phyloP scores from a whole-genome alignment of 192 early-diverging fungal species.

The Pilobolus umbonatus region DNA sequence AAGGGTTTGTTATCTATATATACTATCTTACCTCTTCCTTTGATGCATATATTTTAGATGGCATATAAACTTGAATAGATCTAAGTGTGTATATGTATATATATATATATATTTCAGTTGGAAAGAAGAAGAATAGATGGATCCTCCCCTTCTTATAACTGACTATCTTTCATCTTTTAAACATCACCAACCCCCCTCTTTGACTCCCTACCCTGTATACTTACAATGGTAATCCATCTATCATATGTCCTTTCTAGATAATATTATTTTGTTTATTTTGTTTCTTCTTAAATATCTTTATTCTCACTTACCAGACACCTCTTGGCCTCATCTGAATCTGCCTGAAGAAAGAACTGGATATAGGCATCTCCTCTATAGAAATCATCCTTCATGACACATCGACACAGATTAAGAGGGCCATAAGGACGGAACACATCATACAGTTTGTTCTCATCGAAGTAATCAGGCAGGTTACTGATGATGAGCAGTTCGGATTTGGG shows the following conservation, averaged over 20 bases:
- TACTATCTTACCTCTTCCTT: constrained; percentile 8
- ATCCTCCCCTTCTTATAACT: no score
- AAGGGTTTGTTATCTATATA: background rate
- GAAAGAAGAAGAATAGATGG: no score
- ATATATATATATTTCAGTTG: background rate
- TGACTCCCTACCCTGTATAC: no score
- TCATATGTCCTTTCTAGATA: constrained; percentile 8
- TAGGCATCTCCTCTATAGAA: constrained; percentile 26
- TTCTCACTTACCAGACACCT: constrained; percentile 24
- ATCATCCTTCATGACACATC: constrained; percentile 18
- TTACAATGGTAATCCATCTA: constrained; percentile 13
- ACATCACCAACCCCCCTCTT: background rate
- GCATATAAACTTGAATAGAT: no score
- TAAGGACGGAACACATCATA: constrained; percentile 37
- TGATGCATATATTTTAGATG: background rate
- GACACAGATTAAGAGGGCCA: constrained; percentile 38
- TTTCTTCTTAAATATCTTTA: constrained; percentile 4
- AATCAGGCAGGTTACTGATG: constrained; percentile 27
- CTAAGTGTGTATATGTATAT: background rate
- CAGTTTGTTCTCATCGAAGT: constrained; percentile 25
- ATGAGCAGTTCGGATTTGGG: constrained; percentile 22
- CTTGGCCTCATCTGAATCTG: constrained; percentile 28
- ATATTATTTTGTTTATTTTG: constrained; percentile 1
- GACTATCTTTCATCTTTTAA: background rate
- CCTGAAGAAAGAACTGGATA: constrained; percentile 35